Percentiles rank a stretch among this genome's conserved stretches.
Conservation (phyloP, 1,139 yeast genomes). For the Kodamaea ohmeri region DNA sequence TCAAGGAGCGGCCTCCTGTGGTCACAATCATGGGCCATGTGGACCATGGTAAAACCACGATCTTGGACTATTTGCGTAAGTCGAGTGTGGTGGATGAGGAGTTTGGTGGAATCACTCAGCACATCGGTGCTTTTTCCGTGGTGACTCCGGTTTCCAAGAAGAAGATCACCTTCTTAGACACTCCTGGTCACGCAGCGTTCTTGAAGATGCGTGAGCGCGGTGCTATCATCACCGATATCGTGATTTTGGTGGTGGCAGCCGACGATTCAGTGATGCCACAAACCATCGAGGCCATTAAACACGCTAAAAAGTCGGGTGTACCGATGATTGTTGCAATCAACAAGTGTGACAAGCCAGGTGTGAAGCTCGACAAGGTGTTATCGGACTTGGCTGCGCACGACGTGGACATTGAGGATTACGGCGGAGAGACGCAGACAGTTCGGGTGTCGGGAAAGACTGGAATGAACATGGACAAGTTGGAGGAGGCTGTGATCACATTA, state of each 20-base stretch:
- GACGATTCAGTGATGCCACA: conserved; percentile 99
- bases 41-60: conserved; percentile 97
- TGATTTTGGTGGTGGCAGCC: conserved; percentile 92
- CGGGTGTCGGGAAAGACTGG: conserved; percentile 85
- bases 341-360: conserved; percentile 81
- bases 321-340: conserved; percentile 90
- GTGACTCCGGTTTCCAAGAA: conserved; percentile 70
- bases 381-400: conserved; percentile 75
- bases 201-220: conserved; percentile 96
- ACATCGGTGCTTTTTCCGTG: conserved; percentile 95
- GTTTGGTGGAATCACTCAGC: conserved; percentile 97
- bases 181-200: conserved; percentile 98
- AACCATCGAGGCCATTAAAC: conserved; percentile 92
- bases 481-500: conserved; percentile 82
- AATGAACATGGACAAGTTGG: conserved; percentile 80
- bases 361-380: conserved; percentile 69
- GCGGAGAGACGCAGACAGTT: conserved; percentile 93
- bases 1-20: conserved; percentile 81
- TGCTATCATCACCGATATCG: conserved; percentile 89
- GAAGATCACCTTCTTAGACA: conserved; percentile 83
- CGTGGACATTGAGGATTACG: conserved; percentile 85
- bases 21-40: conserved; percentile 99
- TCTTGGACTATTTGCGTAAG: conserved; percentile 79
- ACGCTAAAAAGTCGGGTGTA: conserved; percentile 80
- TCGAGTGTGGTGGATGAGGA: conserved; percentile 81